Conservation (phyloP, 495 filamentous ascomycete genomes). For the Penicillium crystallinum region DNA sequence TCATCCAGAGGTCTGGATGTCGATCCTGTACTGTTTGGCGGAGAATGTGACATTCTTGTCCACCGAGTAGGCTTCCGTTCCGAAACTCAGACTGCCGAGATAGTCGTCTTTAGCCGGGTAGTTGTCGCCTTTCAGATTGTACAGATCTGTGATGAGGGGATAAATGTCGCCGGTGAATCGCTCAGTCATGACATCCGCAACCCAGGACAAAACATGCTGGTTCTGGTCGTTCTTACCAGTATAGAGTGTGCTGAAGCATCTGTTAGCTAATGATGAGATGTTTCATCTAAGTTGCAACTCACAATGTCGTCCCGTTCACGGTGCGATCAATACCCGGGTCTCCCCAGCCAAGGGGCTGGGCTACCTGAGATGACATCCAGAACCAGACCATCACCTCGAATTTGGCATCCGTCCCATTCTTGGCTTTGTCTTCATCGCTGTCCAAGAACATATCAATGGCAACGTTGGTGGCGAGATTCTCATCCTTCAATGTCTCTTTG, state of each 20-base stretch:
- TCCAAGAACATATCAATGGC: constrained; percentile 46
- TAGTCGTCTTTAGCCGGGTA: constrained; percentile 26
- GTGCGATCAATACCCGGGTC: constrained; percentile 8
- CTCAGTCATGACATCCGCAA: constrained; percentile 5
- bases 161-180: constrained; percentile 32
- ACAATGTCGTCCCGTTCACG: constrained; percentile 32
- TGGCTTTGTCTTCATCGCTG: constrained; percentile 18
- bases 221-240: constrained; percentile 14
- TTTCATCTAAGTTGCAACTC: too few species aligned
- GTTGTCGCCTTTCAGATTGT: constrained; percentile 7
- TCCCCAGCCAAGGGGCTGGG: constrained; percentile 24
- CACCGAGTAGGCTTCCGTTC: constrained; percentile 30
- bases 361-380: constrained; percentile 18
- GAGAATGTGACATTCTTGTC: constrained; percentile 29
- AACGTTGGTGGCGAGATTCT: constrained; percentile 35
- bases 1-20: constrained; percentile 19
- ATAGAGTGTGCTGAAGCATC: constrained; percentile 25
- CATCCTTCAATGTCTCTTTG: constrained; percentile 6
- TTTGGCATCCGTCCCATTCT: constrained; percentile 23
- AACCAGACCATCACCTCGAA: constrained; percentile 48
- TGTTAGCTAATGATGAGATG: neutral
- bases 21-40: constrained; percentile 27
- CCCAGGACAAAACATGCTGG: constrained; percentile 36
- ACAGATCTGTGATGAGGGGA: constrained; percentile 31
- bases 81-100: constrained; percentile 35